Conservation (phyloP, 164 flowering plant species). For the Houttuynia cordata region DNA sequence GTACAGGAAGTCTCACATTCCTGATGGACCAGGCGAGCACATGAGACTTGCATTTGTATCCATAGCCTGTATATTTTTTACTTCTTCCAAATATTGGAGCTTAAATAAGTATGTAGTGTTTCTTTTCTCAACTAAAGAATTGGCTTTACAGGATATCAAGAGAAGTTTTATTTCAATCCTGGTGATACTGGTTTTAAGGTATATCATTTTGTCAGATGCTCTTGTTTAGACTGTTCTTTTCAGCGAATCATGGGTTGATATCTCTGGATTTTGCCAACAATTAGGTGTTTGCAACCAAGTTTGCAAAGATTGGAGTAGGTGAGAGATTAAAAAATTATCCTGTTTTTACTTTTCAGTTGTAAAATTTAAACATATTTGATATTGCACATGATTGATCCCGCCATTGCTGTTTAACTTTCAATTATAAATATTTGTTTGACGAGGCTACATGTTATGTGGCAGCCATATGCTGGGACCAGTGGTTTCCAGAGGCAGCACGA, state of each 20-base stretch:
- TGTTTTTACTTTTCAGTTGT: too few species aligned
- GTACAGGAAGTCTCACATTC: constrained; percentile 93
- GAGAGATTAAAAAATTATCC: constrained; percentile 10
- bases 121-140: neutral
- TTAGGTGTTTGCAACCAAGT: constrained; percentile 89
- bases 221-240: neutral
- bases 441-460: constrained; percentile 7
- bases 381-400: too few species aligned
- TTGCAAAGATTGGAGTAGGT: constrained; percentile 96
- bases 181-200: constrained; percentile 99
- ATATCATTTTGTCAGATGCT: neutral
- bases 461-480: constrained; percentile 99
- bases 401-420: neutral
- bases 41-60: too few species aligned
- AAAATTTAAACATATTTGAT: too few species aligned
- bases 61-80: neutral
- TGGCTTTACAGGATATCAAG: constrained; percentile 72
- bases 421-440: neutral
- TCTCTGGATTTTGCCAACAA: constrained; percentile 6
- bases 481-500: constrained; percentile 98
- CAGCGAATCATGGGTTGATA: neutral
- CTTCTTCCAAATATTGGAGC: neutral
- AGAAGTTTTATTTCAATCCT: constrained; percentile 95
- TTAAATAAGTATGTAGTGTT: too few species aligned
- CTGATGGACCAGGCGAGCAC: constrained; percentile 84